phyloP scores from a whole-genome alignment of 2,329 filamentous ascomycete species.

The Beauveria brongniartii region DNA sequence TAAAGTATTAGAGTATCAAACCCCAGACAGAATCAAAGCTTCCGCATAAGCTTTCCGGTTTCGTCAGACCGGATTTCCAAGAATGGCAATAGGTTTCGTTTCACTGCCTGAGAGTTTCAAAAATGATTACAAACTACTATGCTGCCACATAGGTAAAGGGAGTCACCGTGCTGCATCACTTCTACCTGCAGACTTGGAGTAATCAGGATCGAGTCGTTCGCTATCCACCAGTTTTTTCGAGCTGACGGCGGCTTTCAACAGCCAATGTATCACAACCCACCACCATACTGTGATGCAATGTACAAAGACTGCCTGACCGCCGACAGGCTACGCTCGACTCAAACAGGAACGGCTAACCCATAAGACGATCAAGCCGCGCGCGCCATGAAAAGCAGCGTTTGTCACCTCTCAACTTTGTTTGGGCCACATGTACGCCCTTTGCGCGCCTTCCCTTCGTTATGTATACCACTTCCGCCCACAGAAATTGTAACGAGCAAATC shows the following conservation, averaged over 20 bases:
- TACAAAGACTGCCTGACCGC: too few species aligned
- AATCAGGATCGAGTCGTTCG: slow-evolving; percentile 3
- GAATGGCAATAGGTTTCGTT: too few species aligned
- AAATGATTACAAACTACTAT: too few species aligned
- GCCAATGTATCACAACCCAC: background rate
- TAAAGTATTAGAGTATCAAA: too few species aligned
- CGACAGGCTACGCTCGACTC: too few species aligned
- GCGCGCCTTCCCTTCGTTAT: background rate
- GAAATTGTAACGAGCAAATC: background rate
- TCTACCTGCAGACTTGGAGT: background rate
- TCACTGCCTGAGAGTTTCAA: too few species aligned
- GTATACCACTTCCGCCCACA: background rate
- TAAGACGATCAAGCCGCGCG: background rate
- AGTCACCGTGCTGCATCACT: too few species aligned
- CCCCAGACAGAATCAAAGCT: background rate
- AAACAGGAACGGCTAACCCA: background rate
- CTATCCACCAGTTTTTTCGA: background rate
- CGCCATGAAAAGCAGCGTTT: background rate
- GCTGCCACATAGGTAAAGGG: too few species aligned
- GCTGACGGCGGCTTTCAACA: background rate
- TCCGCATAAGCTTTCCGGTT: background rate
- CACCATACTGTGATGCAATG: background rate
- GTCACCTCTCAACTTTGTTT: background rate
- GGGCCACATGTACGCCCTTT: background rate
- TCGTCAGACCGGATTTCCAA: too few species aligned